Base-by-base conservation (phyloP, 2,329 filamentous ascomycete genomes). In the Exserohilum turcica region DNA sequence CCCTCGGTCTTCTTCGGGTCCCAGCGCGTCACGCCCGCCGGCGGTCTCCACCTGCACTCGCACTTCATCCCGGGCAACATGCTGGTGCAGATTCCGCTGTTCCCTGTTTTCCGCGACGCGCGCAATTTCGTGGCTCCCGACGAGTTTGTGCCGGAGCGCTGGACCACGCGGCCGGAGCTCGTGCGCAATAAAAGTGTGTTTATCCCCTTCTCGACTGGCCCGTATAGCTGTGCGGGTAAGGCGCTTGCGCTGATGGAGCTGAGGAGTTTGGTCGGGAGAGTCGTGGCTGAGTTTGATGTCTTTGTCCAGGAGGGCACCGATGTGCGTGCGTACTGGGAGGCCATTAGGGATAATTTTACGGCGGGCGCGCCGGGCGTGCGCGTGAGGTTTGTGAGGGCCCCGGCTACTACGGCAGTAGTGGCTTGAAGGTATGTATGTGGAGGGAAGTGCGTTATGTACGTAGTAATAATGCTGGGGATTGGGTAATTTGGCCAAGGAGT, bases 171-270 rank as follows among this genome's bases (percentile, higher is more conserved):
- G 3, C 57, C 60, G 3, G 62, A 66, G 3, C 36, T 68, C 15
- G 48, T 67, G 3, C 36, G 59, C 1, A 59, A 64, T 21, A 63
- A 50, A 32, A 39, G 78, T 31, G 88, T 88, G 0, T 92, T 89
- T 71, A 89, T 85, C 51, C 87, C 90, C 1, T 90, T 90, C 61
- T 84, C 81, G 21, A 77, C 88, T 42, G 88, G 88, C 0, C 82
- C 86, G 0, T 78, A 87, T 19, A 86, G 84, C 5, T 90, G 88
- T 67, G 87, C 89, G 38, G 87, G 87, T 0, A 89, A 89, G 77
- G 79, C 39, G 0, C 73, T 88, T 37, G 85, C 85, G 1, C 85
- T 87, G 59, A 79, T 82, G 50, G 86, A 89, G 75, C 82, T 88
- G 80, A 82, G 77, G 56, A 82, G 82, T 18, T 81, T 85, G 3